Percentiles rank a stretch among this genome's conserved stretches.
These are phyloP conservation scores for Colletotrichum incanum DNA, from an alignment of 2,329 filamentous ascomycete genomes.

Conservation along the genomic window DNA sequence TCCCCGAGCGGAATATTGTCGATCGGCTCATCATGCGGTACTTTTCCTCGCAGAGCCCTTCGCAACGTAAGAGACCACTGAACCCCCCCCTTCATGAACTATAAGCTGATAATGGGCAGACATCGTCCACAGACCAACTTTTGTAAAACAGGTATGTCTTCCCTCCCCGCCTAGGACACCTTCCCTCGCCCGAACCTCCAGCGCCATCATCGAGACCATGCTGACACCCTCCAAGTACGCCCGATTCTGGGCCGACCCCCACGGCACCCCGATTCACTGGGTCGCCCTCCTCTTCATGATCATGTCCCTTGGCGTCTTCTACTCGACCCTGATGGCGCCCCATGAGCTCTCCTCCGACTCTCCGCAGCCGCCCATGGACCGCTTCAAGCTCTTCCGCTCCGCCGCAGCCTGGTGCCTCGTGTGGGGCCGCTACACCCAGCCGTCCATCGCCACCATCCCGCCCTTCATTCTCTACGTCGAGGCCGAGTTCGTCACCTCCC, in stretches of 20 bases:
- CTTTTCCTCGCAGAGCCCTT: slow-evolving; percentile 68
- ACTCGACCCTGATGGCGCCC: slow-evolving; percentile 60
- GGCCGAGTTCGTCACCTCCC: slow-evolving; percentile 67
- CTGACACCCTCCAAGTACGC: slow-evolving; percentile 57
- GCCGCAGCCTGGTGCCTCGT: slow-evolving; percentile 68
- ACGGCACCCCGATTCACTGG: slow-evolving; percentile 60
- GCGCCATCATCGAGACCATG: neutral
- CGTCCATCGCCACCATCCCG: slow-evolving; percentile 64
- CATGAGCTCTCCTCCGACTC: slow-evolving; percentile 62
- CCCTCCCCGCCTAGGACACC: neutral
- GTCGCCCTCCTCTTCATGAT: slow-evolving; percentile 67
- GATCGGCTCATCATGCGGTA: slow-evolving; percentile 69
- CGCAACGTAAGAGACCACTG: slow-evolving; percentile 59
- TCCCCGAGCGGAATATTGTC: slow-evolving; percentile 63
- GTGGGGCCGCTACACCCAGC: slow-evolving; percentile 65
- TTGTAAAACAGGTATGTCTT: slow-evolving; percentile 59
- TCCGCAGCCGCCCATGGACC: slow-evolving; percentile 57
- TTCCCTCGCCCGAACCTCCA: too few species aligned
- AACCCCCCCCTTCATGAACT: slow-evolving; percentile 28
- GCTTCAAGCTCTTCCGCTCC: slow-evolving; percentile 64
- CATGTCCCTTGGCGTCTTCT: slow-evolving; percentile 60
- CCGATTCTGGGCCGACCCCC: slow-evolving; percentile 64
- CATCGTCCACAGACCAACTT: slow-evolving; percentile 68
- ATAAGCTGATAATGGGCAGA: slow-evolving; percentile 54
- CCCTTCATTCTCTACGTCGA: slow-evolving; percentile 69